phyloP scores from a whole-genome alignment of 352 stramenopile genomes.

The Phytophthora rubi region DNA sequence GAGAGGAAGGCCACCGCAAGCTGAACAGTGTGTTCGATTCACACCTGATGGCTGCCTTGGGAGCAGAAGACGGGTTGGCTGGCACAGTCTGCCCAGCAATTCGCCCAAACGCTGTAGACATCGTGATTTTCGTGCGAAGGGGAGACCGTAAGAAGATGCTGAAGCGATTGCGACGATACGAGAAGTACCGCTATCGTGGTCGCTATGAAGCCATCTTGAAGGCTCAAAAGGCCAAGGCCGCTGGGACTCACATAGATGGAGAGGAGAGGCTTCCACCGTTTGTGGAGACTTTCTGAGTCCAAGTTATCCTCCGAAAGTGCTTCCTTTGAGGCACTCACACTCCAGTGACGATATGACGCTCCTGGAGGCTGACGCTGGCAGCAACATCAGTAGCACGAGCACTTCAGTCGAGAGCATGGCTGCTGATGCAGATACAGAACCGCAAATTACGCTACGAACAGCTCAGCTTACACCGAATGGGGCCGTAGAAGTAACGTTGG shows the following conservation, averaged over 20 bases:
- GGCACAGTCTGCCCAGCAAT: slow-evolving; percentile 29
- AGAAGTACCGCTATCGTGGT: slow-evolving; percentile 19
- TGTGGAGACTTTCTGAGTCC: not conserved
- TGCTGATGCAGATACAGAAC: not conserved
- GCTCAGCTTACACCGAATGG: slow-evolving; percentile 4
- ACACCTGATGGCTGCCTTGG: slow-evolving; percentile 34
- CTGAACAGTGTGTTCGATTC: slow-evolving; percentile 35
- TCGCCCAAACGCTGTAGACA: slow-evolving; percentile 29
- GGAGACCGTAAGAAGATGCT: slow-evolving; percentile 31
- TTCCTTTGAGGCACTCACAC: not conserved
- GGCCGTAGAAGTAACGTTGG: slow-evolving; percentile 11
- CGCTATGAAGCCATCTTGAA: slow-evolving; percentile 25
- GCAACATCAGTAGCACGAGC: not conserved
- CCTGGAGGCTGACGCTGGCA: slow-evolving; percentile 10
- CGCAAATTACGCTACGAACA: slow-evolving; percentile 9
- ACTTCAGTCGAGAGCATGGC: slow-evolving; percentile 1
- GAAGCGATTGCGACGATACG: slow-evolving; percentile 13
- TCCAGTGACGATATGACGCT: slow-evolving; percentile 8
- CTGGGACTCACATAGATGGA: not conserved
- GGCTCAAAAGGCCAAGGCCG: slow-evolving; percentile 18
- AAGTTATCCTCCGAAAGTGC: not conserved
- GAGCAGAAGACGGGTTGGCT: slow-evolving; percentile 28
- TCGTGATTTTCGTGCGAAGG: slow-evolving; percentile 30
- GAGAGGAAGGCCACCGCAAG: slow-evolving; percentile 40
- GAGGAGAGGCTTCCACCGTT: slow-evolving; percentile 5